Evolutionary conservation across 2,329 filamentous ascomycete genomes (phyloP).

Genomic region (Aspergillus unguis): DNA sequence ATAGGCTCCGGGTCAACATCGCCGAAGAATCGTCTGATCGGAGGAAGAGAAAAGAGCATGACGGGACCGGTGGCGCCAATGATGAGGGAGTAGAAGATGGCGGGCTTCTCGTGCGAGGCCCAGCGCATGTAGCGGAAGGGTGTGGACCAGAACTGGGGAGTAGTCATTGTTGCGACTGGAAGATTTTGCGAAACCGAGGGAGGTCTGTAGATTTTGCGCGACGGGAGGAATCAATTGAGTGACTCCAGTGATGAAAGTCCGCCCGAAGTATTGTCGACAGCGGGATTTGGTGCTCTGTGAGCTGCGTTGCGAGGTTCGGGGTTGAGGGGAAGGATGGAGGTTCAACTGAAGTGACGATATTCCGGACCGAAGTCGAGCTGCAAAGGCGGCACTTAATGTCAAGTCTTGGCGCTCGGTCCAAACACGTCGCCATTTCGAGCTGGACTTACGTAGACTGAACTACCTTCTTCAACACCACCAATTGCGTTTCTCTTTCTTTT

Average conservation of each 20-base stretch:
- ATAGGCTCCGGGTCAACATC: constrained; percentile 69
- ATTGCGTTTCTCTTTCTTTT: constrained; percentile 13
- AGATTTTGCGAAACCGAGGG: constrained; percentile 16
- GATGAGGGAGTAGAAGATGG: constrained; percentile 81
- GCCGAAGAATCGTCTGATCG: constrained; percentile 68
- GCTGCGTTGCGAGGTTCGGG: constrained; percentile 10
- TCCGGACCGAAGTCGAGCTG: constrained; percentile 25
- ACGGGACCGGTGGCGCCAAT: constrained; percentile 72
- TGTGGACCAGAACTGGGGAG: constrained; percentile 76
- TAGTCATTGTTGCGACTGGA: constrained; percentile 42
- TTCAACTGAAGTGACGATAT: constrained; percentile 27
- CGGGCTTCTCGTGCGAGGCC: constrained; percentile 82
- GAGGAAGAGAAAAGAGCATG: constrained; percentile 67
- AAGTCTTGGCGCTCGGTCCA: constrained; percentile 41
- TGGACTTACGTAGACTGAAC: constrained; percentile 7
- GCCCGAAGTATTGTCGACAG: not conserved
- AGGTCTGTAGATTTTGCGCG: not conserved
- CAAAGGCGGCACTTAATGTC: constrained; percentile 10
- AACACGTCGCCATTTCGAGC: constrained; percentile 43
- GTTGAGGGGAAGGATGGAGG: constrained; percentile 24
- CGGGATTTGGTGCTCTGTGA: not conserved
- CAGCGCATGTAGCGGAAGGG: constrained; percentile 85
- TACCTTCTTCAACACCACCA: constrained; percentile 21
- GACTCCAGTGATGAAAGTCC: not conserved
- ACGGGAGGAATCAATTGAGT: constrained; percentile 8